Base-by-base conservation (phyloP, 202 grass and related monocot genomes). In the Bolboschoenoplectus hybrid region DNA sequence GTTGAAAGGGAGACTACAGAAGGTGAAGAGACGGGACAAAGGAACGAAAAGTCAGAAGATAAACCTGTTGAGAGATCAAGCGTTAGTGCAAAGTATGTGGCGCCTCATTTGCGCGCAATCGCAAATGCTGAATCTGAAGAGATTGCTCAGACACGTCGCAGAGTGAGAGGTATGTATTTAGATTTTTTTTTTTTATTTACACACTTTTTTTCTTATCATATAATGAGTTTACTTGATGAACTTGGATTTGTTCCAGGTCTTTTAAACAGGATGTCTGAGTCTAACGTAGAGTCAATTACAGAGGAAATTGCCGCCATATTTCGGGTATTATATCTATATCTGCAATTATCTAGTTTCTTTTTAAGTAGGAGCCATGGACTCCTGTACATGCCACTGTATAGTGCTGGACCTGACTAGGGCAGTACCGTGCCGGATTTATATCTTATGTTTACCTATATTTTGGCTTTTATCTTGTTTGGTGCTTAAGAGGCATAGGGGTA, bases 201-300 rank as follows among this genome's bases (percentile, higher is more conserved):
- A 7, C 6, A 63, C 17, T 34, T 81, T 63, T 85, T 38, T 9
- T 75, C 70, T 7, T 38, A 1, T 3, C 72, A 13, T 19, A 66
- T 87, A 88, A 12, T 89, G 38, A 78, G 51, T 47, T 79, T 10
- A 85, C 86, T 19, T 76, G 11, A 61, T 80, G 39, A 62, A 85
- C 34, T 89, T 51, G 53, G 63, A 4, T 81, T 32, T 94, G 46
- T 36, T 76, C 35, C 87, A 98, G 96, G 96, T 84, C 90, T 94
- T 89, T 67, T 98, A 68, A 95, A 94, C 53, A 92, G 89, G 43
- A 93, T 98, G 58, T 94, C 90, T 43, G 93, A 95, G 71, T 92
- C 91, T 34, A 98, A 95, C 14, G 90, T 98, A 77, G 93, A 95
- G 82, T 92, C 91, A 58, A 90, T 95, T 87, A 94, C 96, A 62